Evolutionary conservation across 2,329 filamentous ascomycete genomes (phyloP), one percentile per base, ranked within the genome.

Genomic region (Colletotrichum abscissum): DNA sequence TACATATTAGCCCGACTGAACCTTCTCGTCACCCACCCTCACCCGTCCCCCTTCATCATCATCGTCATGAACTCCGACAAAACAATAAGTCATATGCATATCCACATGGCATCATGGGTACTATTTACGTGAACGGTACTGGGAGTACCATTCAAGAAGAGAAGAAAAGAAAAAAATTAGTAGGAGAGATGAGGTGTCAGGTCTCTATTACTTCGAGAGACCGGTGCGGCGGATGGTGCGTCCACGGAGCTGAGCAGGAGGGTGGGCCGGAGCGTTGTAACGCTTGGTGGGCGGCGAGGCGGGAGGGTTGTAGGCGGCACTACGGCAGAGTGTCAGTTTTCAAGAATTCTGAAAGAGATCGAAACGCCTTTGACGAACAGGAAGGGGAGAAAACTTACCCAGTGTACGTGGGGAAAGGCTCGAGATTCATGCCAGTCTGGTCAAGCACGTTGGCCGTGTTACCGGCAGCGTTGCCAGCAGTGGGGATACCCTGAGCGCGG

Each of bases 401-500:
- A 1, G 72, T 77, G 60, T 84, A 84, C 1, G 81, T 83, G 0
- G 88, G 87, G 11, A 92, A 75, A 33, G 84, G 84, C 0, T 83
- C 81, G 0, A 87, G 86, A 26, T 88, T 86, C 79, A 89, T 85
- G 46, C 87, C 88, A 0, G 78, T 82, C 4, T 89, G 83, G 76
- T 93, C 88, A 2, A 90, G 81, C 4, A 86, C 79, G 70, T 93
- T 81, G 1, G 81, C 76, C 0, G 88, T 90, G 74, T 93, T 93
- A 0, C 90, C 93, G 0, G 90, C 93, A 0, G 93, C 93, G 76
- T 95, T 94, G 0, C 93, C 93, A 12, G 79, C 76, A 1, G 82
- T 86, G 1, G 89, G 87, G 1, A 88, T 84, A 19, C 83, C 83
- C 26, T 81, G 81, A 5, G 82, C 86, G 16, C 83, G 80, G 77